Conservation (phyloP, 1,139 yeast genomes). For the Blastobotrys arbuscula region DNA sequence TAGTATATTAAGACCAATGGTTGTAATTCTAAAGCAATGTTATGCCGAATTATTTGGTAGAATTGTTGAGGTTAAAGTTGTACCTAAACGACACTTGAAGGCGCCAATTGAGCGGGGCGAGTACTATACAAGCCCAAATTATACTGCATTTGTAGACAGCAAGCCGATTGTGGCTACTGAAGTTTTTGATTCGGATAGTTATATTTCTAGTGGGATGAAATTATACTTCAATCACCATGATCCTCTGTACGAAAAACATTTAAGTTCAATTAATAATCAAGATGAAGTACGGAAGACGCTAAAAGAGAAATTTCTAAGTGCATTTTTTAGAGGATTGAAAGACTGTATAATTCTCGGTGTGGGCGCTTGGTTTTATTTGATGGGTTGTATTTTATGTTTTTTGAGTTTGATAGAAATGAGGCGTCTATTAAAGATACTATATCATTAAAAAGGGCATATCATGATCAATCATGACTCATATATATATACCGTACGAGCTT, state of each 20-base stretch:
- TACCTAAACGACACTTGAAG: conserved; percentile 4
- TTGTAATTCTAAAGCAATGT: conserved; percentile 7
- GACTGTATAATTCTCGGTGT: conserved; percentile 8
- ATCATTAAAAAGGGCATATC: not conserved
- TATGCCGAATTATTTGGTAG: not conserved
- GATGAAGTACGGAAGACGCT: not conserved
- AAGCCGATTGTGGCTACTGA: conserved; percentile 2
- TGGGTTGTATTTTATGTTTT: conserved; percentile 11
- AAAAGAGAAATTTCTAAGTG: conserved; percentile 1
- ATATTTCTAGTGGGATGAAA: conserved; percentile 9
- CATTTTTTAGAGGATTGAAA: conserved; percentile 7
- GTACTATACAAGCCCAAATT: conserved; percentile 7
- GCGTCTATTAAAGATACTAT: not conserved
- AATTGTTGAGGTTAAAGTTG: conserved; percentile 1
- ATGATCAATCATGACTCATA: conserved; percentile 6
- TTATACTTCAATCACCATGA: conserved; percentile 4
- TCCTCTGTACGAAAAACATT: not conserved
- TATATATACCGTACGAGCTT: conserved; percentile 8
- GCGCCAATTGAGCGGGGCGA: conserved; percentile 2
- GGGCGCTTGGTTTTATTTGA: conserved; percentile 8
- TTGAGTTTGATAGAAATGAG: conserved; percentile 4
- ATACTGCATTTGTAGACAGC: conserved; percentile 5
- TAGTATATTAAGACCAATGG: conserved; percentile 2
- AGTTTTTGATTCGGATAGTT: conserved; percentile 2
- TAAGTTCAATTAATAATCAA: conserved; percentile 1